Evolutionary conservation across 1,284 basidiomycete genomes (phyloP).

Genomic region (Termitomyces sp.): DNA sequence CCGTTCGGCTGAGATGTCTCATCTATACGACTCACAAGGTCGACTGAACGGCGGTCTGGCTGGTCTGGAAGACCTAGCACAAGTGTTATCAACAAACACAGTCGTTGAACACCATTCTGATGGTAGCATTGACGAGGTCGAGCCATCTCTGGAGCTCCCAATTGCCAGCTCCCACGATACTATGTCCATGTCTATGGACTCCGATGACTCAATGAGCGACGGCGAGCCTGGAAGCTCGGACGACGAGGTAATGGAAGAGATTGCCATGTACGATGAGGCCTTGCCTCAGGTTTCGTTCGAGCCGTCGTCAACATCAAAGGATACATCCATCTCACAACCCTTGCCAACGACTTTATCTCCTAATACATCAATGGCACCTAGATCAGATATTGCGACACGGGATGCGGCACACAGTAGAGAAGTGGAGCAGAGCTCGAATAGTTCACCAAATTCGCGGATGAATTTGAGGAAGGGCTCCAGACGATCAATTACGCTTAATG

Average conservation of each 20-base stretch:
- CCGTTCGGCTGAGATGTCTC: constrained; percentile 62
- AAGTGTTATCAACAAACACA: constrained; percentile 63
- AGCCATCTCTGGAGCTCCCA: constrained; percentile 70
- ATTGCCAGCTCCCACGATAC: constrained; percentile 55
- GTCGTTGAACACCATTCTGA: constrained; percentile 54
- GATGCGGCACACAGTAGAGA: constrained; percentile 16
- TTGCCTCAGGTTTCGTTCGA: constrained; percentile 19
- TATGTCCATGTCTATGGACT: constrained; percentile 56
- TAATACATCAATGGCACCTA: constrained; percentile 22
- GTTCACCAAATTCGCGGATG: constrained; percentile 3
- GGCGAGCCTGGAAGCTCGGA: constrained; percentile 64
- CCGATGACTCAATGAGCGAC: constrained; percentile 68
- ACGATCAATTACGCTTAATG: constrained; percentile 33
- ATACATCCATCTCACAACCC: constrained; percentile 22
- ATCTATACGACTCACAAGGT: constrained; percentile 77
- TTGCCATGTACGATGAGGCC: constrained; percentile 63
- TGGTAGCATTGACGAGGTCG: constrained; percentile 55
- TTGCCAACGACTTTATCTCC: constrained; percentile 24
- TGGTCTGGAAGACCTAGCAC: constrained; percentile 77
- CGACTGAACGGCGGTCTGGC: constrained; percentile 77
- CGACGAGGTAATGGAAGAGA: constrained; percentile 76
- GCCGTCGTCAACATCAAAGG: constrained; percentile 23
- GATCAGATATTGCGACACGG: constrained; percentile 25
- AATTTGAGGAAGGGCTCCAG: constrained; percentile 49
- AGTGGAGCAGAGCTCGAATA: constrained; percentile 6